A percentile compares a stretch with the other conserved stretches of the same genome.
phyloP scores from a whole-genome alignment of 2,329 filamentous ascomycete species.

The Gyromitra esculenta region DNA sequence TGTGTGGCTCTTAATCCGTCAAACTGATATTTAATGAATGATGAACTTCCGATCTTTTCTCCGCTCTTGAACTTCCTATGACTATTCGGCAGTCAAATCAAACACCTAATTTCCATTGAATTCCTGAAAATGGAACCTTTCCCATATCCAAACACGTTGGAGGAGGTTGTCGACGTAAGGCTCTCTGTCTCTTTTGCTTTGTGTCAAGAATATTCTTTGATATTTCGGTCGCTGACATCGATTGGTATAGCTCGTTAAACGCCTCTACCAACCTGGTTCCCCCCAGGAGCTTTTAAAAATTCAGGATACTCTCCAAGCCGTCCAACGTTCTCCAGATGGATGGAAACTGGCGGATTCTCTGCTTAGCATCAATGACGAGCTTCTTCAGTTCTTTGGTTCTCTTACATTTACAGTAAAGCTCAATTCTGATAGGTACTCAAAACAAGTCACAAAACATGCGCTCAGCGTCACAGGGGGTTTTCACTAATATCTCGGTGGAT shows the following conservation, averaged over 20 bases:
- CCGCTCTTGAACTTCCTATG: conserved; percentile 30
- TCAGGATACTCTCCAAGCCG: conserved; percentile 78
- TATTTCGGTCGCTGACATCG: conserved; percentile 35
- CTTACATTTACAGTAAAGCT: conserved; percentile 94
- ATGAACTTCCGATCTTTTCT: conserved; percentile 43
- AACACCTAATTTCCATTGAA: conserved; percentile 2
- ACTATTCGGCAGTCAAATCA: conserved; percentile 33
- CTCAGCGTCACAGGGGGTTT: conserved; percentile 7
- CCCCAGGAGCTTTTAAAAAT: conserved; percentile 64
- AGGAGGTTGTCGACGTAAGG: conserved; percentile 52
- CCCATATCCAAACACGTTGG: conserved; percentile 50
- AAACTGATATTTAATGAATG: conserved; percentile 45
- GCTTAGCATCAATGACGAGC: conserved; percentile 73
- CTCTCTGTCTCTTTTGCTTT: conserved; percentile 15
- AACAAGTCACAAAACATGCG: neutral
- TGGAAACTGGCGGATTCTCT: conserved; percentile 87
- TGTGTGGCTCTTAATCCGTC: conserved; percentile 46
- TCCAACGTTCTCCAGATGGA: conserved; percentile 82
- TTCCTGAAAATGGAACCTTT: conserved; percentile 45
- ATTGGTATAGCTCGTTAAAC: conserved; percentile 63
- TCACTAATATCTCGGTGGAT: conserved; percentile 32
- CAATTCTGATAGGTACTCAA: conserved; percentile 80
- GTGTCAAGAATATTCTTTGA: conserved; percentile 25
- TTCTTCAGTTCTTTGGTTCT: conserved; percentile 90
- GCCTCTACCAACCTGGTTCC: conserved; percentile 64